phyloP scores from a whole-genome alignment of 768 basidiomycete species.

The Panus rudis region DNA sequence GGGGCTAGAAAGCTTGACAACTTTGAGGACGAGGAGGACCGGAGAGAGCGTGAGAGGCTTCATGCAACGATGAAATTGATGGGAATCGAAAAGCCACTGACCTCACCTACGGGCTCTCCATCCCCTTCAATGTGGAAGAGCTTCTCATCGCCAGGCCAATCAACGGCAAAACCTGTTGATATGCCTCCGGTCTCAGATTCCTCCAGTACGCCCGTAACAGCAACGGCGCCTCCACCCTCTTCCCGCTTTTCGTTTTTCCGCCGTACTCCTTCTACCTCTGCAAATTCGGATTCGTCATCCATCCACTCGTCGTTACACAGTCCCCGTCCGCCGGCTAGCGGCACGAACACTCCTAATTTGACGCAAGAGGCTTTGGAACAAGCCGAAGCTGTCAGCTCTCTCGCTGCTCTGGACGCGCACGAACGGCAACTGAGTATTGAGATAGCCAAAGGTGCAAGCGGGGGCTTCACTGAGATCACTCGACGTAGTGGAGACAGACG shows the following conservation, averaged over 20 bases:
- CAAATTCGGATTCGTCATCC: slow-evolving; percentile 43
- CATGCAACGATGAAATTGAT: slow-evolving; percentile 90
- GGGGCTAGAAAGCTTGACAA: slow-evolving; percentile 78
- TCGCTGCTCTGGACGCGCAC: slow-evolving; percentile 74
- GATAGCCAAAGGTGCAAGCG: slow-evolving; percentile 62
- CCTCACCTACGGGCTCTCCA: slow-evolving; percentile 22
- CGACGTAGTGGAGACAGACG: slow-evolving; percentile 47
- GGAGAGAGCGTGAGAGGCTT: slow-evolving; percentile 78
- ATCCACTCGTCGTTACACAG: slow-evolving; percentile 31
- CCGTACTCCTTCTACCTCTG: slow-evolving; percentile 34
- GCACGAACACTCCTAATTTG: slow-evolving; percentile 33
- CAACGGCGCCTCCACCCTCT: slow-evolving; percentile 24
- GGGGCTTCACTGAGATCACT: slow-evolving; percentile 77
- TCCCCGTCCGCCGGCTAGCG: slow-evolving; percentile 9
- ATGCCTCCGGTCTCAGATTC: slow-evolving; percentile 9
- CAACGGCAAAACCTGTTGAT: not conserved
- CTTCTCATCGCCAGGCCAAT: slow-evolving; percentile 28
- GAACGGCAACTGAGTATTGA: slow-evolving; percentile 68
- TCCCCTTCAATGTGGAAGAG: slow-evolving; percentile 32
- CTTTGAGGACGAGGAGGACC: slow-evolving; percentile 89
- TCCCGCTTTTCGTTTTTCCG: slow-evolving; percentile 71
- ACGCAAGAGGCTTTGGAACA: slow-evolving; percentile 75
- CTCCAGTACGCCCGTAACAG: slow-evolving; percentile 20
- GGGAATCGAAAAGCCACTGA: slow-evolving; percentile 72
- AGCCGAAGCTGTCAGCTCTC: slow-evolving; percentile 67